Base-by-base conservation (phyloP, 129 eudicot species). In the Flaveria trinervia region DNA sequence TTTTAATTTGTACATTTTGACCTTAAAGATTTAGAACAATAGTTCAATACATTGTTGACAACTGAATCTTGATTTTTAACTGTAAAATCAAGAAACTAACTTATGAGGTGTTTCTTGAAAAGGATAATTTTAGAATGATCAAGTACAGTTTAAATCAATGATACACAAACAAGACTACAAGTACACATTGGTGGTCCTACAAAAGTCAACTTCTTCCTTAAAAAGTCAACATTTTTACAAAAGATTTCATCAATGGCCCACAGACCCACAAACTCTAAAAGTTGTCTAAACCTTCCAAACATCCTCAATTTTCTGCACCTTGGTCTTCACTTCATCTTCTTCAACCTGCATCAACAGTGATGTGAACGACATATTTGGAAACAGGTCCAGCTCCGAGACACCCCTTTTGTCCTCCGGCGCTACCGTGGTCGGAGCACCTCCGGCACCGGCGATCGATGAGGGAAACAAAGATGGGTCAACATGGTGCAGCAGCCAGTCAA, bases 401-500 rank as follows among this genome's bases (percentile, higher is more conserved):
- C 7, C 74, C 28, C 57, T 52, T 23, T n/a, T 59, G 67, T 57
- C 50, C 65, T 50, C 83, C 28, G 80, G 75, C 25, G 54, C 71
- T 56, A 28, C 69, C 71, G 79, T 54, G 70, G 13, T 73, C 52
- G 73, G 59, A 52, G 68, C 54, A 49, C n/a, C 54, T 45, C 50
- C 26, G 50, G 26, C 71, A 71, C 62, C 36, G 46, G 14, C 59
- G 26, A 57, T 13, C 0, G 85, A 77, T 11, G 85, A 39, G 0
- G 84, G 84, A 22, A 71, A 76, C 46, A 62, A 68, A 1, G 86
- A 75, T 4, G 81, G 84, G 41, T 82, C 69, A 20, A 82, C 86
- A 57, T 82, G 79, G 76, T 76, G 84, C 69, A 85, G 86, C 3
- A 85, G 82, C 89, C 86, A 85, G 30, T 85, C 86, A 52, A 85